Evolutionary conservation across 2,329 filamentous ascomycete species (phyloP).

Genomic region (Hypoxylon sp.): DNA sequence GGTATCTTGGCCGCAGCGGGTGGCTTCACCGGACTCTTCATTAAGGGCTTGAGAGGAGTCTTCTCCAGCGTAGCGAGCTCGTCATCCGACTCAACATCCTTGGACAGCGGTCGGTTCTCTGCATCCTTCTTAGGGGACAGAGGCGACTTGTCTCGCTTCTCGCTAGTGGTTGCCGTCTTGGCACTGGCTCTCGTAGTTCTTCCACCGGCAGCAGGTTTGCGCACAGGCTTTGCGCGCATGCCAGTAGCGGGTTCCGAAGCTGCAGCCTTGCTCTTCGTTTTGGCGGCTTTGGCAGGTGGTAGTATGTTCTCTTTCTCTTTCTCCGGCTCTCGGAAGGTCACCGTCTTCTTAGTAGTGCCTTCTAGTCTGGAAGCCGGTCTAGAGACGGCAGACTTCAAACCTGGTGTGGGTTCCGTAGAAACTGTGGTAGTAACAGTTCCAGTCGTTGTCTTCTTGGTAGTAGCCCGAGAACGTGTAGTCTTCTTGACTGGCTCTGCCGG

Average conservation of each 20-base stretch:
- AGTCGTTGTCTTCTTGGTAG: constrained; percentile 51
- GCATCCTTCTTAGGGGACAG: constrained; percentile 72
- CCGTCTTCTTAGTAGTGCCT: constrained; percentile 60
- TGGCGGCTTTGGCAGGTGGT: constrained; percentile 49
- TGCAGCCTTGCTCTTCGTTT: constrained; percentile 49
- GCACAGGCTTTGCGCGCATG: constrained; percentile 58
- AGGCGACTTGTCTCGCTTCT: constrained; percentile 57
- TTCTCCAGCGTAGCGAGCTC: constrained; percentile 64
- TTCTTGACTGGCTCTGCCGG: constrained; percentile 49
- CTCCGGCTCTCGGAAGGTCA: constrained; percentile 70
- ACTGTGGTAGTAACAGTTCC: constrained; percentile 51
- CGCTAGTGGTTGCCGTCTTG: constrained; percentile 45
- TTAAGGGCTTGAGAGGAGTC: constrained; percentile 60
- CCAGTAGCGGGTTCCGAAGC: constrained; percentile 48
- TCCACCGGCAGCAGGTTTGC: constrained; percentile 52
- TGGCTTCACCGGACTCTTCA: constrained; percentile 65
- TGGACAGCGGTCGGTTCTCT: constrained; percentile 57
- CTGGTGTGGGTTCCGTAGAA: constrained; percentile 46
- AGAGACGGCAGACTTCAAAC: constrained; percentile 53
- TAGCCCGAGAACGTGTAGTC: constrained; percentile 48
- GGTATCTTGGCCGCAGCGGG: constrained; percentile 49
- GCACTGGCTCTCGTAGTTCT: constrained; percentile 50
- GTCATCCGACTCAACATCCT: constrained; percentile 64
- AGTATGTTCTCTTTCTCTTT: constrained; percentile 75
- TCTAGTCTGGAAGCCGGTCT: constrained; percentile 40